Percentiles rank a stretch among this genome's conserved stretches.
Evolutionary conservation across 257 asterid genomes (phyloP).

Genomic region (Jacaranda mimosifolia): DNA sequence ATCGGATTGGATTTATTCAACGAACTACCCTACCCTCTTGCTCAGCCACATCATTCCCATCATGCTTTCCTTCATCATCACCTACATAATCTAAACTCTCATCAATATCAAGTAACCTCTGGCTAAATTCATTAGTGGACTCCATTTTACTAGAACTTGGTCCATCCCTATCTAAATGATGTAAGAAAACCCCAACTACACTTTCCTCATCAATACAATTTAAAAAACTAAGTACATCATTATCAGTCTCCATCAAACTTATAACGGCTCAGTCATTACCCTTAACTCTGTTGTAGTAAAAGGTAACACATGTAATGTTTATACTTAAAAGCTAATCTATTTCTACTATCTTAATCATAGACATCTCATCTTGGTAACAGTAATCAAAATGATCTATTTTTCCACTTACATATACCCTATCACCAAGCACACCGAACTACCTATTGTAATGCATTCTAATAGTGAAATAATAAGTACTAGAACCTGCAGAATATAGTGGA

Average conservation of each 20-base stretch:
- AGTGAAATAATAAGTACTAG: background rate
- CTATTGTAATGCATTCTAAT: background rate
- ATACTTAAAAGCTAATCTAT: background rate
- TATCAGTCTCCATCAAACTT: too few species aligned
- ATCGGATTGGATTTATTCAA: too few species aligned
- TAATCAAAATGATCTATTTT: background rate
- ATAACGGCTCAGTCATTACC: background rate
- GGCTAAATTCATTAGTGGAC: background rate
- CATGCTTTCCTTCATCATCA: background rate
- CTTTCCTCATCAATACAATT: background rate
- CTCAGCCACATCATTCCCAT: too few species aligned
- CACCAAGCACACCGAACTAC: background rate
- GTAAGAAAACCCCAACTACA: too few species aligned
- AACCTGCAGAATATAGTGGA: background rate
- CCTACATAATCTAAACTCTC: background rate
- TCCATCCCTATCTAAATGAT: too few species aligned
- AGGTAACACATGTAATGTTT: background rate
- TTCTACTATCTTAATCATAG: background rate
- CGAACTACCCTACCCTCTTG: too few species aligned
- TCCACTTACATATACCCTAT: background rate
- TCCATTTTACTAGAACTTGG: background rate
- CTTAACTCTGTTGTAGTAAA: background rate
- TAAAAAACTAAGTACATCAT: background rate
- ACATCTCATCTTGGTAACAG: background rate
- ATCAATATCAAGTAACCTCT: background rate